phyloP scores from a whole-genome alignment of 1,139 yeast genomes.

The Geotrichum macrosporum region DNA sequence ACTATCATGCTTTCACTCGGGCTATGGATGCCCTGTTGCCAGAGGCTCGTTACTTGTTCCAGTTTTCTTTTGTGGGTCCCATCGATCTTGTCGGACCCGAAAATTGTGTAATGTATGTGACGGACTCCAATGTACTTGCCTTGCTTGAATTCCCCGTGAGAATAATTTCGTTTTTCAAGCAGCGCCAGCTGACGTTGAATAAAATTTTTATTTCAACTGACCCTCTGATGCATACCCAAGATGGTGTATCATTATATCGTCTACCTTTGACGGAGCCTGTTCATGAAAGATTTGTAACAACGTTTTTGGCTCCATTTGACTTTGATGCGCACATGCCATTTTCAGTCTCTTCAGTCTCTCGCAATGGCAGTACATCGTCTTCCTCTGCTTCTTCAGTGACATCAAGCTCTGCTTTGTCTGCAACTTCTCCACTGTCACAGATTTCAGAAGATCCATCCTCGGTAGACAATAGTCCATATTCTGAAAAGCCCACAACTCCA shows the following conservation, averaged over 20 bases:
- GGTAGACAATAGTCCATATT: not conserved
- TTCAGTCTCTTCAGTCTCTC: not conserved
- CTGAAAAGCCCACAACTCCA: not conserved
- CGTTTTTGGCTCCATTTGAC: constrained; percentile 25
- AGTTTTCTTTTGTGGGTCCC: constrained; percentile 40
- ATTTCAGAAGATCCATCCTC: constrained; percentile 5
- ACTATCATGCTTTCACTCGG: constrained; percentile 38
- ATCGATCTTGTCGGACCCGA: constrained; percentile 27
- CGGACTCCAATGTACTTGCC: constrained; percentile 21
- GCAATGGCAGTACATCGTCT: constrained; percentile 5
- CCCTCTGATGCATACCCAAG: constrained; percentile 32
- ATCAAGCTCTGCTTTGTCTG: constrained; percentile 4
- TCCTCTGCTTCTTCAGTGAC: constrained; percentile 10
- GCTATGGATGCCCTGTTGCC: constrained; percentile 40
- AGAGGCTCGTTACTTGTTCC: constrained; percentile 40
- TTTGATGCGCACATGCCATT: constrained; percentile 13
- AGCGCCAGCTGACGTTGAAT: constrained; percentile 33
- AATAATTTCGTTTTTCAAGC: constrained; percentile 37
- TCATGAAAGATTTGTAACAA: constrained; percentile 26
- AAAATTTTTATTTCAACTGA: constrained; percentile 32
- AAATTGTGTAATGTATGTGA: constrained; percentile 6
- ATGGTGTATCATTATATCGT: constrained; percentile 26
- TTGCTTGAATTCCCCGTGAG: constrained; percentile 36
- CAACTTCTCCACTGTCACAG: constrained; percentile 3
- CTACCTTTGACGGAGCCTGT: constrained; percentile 24